Percentiles rank a stretch among this genome's conserved stretches.
Conservation (phyloP, 768 basidiomycete species). For the Kwoniella newhampshirensis region DNA sequence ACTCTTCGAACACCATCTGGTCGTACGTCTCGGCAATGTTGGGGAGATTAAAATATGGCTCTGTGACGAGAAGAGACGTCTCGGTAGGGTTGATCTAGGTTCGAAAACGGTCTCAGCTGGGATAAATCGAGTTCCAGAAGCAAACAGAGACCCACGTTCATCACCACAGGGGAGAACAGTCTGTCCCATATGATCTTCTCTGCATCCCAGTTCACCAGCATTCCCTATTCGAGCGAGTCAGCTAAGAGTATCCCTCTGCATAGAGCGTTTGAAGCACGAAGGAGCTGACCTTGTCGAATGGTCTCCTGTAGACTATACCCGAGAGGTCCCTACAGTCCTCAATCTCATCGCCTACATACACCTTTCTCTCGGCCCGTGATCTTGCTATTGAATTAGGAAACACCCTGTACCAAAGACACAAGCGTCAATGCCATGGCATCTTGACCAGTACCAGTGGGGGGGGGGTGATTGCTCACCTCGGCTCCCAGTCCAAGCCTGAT, state of each 20-base stretch:
- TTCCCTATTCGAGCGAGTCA: constrained; percentile 62
- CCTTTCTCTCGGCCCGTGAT: constrained; percentile 76
- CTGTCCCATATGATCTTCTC: constrained; percentile 94
- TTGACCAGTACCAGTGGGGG: not conserved
- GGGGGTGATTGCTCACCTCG: constrained; percentile 22
- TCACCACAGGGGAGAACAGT: constrained; percentile 69
- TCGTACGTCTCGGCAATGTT: constrained; percentile 91
- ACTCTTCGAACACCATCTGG: constrained; percentile 94
- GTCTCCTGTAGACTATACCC: constrained; percentile 75
- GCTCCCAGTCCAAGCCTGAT: constrained; percentile 47
- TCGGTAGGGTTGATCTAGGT: constrained; percentile 69
- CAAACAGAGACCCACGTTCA: constrained; percentile 59
- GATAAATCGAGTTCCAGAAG: no score
- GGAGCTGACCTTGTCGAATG: constrained; percentile 75
- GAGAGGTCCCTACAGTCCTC: constrained; percentile 73
- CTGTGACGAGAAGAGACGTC: constrained; percentile 79
- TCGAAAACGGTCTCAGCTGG: not conserved
- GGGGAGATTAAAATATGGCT: constrained; percentile 90
- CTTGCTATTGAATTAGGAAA: constrained; percentile 79
- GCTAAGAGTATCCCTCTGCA: not conserved
- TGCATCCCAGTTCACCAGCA: constrained; percentile 90
- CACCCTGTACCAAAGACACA: constrained; percentile 57
- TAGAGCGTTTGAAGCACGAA: not conserved
- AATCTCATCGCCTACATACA: constrained; percentile 84
- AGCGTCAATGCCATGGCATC: not conserved